Conservation (phyloP, 176 grass and related monocot species). For the Zizania latifolia region DNA sequence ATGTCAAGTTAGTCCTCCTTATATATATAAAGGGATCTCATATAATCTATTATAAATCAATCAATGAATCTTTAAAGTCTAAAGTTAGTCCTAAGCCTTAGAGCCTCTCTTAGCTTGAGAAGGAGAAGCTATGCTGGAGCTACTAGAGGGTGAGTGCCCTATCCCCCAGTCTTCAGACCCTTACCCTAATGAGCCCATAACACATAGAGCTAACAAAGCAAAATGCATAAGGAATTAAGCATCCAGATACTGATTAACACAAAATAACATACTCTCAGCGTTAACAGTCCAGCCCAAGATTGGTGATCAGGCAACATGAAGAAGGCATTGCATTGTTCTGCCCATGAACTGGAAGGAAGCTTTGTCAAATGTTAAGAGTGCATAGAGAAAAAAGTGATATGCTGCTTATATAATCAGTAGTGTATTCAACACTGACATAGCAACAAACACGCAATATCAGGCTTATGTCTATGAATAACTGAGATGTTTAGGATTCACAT, state of each 20-base stretch:
- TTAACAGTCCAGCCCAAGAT: conserved; percentile 63
- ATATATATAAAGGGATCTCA: no score
- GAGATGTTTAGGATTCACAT: conserved; percentile 13
- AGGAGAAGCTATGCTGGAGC: no score
- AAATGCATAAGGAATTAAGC: not conserved
- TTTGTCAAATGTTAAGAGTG: conserved; percentile 16
- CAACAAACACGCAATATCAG: not conserved
- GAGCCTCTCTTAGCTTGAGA: no score
- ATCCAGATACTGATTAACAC: not conserved
- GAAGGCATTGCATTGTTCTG: conserved; percentile 58
- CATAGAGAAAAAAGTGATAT: no score
- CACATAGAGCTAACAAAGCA: not conserved
- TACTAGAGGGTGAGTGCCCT: no score
- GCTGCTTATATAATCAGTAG: no score
- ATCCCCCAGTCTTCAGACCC: no score
- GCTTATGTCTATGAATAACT: not conserved
- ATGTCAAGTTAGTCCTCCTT: no score
- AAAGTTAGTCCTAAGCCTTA: no score
- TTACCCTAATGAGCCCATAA: no score
- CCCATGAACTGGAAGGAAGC: conserved; percentile 58
- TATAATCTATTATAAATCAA: no score
- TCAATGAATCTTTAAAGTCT: no score
- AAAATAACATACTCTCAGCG: conserved; percentile 50
- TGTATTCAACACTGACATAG: not conserved
- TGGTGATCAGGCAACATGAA: conserved; percentile 51